A percentile compares a stretch with the other conserved stretches of the same genome.
These are phyloP conservation scores for Barnettozyma hawaiiensis DNA, from an alignment of 1,139 yeast genomes.

Conservation along the genomic window DNA sequence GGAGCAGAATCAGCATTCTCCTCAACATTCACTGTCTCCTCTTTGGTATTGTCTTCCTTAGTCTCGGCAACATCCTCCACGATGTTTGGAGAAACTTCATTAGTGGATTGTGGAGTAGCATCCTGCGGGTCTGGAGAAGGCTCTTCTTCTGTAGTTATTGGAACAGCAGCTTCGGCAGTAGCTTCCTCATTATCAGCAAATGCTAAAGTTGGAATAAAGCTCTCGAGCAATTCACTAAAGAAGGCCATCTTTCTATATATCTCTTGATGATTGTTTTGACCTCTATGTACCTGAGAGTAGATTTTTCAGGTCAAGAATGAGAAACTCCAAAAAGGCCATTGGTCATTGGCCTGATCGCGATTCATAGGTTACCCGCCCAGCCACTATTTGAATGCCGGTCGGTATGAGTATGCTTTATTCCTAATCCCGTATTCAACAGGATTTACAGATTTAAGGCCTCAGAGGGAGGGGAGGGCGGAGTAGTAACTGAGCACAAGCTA, in stretches of 20 bases:
- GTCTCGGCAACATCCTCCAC: slow-evolving; percentile 7
- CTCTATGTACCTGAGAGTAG: not conserved
- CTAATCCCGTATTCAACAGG: no score
- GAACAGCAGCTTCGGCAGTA: slow-evolving; percentile 2
- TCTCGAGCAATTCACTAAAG: slow-evolving; percentile 42
- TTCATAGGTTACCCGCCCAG: not conserved
- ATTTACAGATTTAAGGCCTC: no score
- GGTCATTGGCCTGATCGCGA: slow-evolving; percentile 12
- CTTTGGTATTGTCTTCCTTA: not conserved
- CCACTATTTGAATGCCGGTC: not conserved
- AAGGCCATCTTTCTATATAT: slow-evolving; percentile 44
- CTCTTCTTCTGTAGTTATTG: slow-evolving; percentile 3
- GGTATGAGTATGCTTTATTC: no score
- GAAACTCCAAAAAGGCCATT: slow-evolving; percentile 11
- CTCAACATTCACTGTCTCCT: not conserved
- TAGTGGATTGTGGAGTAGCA: slow-evolving; percentile 3
- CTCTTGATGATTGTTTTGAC: not conserved
- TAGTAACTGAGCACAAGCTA: no score
- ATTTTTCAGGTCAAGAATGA: slow-evolving; percentile 8
- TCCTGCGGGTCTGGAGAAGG: slow-evolving; percentile 1
- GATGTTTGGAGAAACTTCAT: slow-evolving; percentile 4
- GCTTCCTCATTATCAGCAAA: slow-evolving; percentile 52
- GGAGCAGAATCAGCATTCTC: not conserved
- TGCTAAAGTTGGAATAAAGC: slow-evolving; percentile 73
- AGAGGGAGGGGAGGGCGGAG: no score